Evolutionary conservation across 2,329 filamentous ascomycete genomes (phyloP).

Genomic region (Sporothrix pallida): DNA sequence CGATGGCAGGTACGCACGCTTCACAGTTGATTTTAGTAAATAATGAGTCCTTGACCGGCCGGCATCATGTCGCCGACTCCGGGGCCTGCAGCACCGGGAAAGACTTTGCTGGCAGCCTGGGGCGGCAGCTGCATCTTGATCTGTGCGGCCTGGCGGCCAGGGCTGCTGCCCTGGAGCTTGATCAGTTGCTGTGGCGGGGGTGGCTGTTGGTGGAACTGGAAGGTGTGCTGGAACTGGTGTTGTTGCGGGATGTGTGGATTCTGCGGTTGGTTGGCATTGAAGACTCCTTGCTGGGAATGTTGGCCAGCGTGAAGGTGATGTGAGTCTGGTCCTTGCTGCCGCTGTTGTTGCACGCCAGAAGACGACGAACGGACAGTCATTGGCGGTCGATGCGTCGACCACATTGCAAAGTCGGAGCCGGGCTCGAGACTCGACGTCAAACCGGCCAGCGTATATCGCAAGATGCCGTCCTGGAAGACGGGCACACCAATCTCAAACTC

Average conservation of each 20-base stretch:
- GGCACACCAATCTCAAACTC: conserved; percentile 34
- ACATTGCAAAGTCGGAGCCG: conserved; percentile 44
- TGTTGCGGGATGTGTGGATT: neutral
- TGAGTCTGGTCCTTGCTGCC: neutral
- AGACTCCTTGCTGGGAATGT: neutral
- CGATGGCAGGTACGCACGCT: neutral
- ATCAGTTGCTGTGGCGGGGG: neutral
- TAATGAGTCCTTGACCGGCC: neutral
- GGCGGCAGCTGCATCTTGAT: conserved; percentile 30
- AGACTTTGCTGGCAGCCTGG: conserved; percentile 14
- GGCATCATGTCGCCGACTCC: conserved; percentile 6
- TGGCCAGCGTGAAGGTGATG: neutral
- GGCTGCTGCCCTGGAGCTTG: conserved; percentile 21
- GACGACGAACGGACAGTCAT: neutral
- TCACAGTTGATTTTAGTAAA: neutral
- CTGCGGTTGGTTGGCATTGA: neutral
- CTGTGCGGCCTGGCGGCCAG: neutral
- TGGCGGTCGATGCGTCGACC: conserved; percentile 47
- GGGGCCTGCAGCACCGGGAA: neutral
- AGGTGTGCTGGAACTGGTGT: neutral
- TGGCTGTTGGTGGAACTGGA: conserved; percentile 6
- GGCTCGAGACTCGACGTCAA: conserved; percentile 49
- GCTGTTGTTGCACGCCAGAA: neutral
- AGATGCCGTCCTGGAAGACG: conserved; percentile 49
- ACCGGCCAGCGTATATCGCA: conserved; percentile 58